phyloP scores from a whole-genome alignment of 495 filamentous ascomycete species.

The Penicillium subrubescens region DNA sequence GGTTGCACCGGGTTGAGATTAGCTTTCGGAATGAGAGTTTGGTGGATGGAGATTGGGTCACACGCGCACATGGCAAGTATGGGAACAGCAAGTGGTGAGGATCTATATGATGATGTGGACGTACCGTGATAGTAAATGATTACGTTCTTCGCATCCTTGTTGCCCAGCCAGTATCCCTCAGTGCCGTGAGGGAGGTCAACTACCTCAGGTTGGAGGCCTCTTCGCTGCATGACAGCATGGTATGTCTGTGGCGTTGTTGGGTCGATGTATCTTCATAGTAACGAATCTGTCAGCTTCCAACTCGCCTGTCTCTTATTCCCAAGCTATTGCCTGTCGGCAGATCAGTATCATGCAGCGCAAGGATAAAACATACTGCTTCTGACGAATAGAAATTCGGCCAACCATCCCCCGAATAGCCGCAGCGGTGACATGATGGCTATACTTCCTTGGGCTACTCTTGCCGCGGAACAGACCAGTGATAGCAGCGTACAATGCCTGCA shows the following conservation, averaged over 20 bases:
- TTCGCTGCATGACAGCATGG: conserved; percentile 42
- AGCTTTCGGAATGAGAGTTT: neutral
- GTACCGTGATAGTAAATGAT: conserved; percentile 63
- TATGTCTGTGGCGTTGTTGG: conserved; percentile 50
- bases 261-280: conserved; percentile 29
- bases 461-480: conserved; percentile 44
- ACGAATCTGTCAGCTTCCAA: neutral
- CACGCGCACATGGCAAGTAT: neutral
- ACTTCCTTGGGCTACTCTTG: conserved; percentile 34
- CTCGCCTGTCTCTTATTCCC: neutral
- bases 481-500: conserved; percentile 28
- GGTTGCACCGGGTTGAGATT: neutral
- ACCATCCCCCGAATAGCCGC: conserved; percentile 30
- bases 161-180: conserved; percentile 62
- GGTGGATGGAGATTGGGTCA: neutral
- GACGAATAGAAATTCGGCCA: conserved; percentile 26
- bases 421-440: conserved; percentile 35
- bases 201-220: conserved; percentile 48
- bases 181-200: conserved; percentile 52
- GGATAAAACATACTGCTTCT: conserved; percentile 36
- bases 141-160: conserved; percentile 55
- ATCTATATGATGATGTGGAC: neutral
- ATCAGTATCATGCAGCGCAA: no score
- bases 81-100: neutral
- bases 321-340: neutral